Conservation (phyloP, 306 rosid species). For the Gastrolobium bilobum region DNA sequence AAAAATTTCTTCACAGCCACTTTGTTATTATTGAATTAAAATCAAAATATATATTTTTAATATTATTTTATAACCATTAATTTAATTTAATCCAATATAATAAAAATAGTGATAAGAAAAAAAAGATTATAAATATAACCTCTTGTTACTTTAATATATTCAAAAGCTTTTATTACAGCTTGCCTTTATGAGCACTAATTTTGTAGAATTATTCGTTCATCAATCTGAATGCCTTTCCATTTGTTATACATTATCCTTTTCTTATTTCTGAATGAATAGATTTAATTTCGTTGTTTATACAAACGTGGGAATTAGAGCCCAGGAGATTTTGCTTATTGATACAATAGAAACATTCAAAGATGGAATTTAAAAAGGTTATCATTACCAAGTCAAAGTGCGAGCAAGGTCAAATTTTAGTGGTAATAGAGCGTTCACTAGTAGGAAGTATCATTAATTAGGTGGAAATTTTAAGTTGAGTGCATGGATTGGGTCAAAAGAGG, state of each 20-base stretch:
- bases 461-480: not conserved
- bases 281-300: not conserved
- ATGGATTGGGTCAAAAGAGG: not conserved
- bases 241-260: not conserved
- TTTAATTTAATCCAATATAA: too few species aligned
- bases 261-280: not conserved
- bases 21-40: too few species aligned
- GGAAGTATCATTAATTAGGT: not conserved
- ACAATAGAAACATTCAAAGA: not conserved
- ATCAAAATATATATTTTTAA: too few species aligned
- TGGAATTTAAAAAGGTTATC: not conserved
- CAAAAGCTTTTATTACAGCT: too few species aligned
- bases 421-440: not conserved
- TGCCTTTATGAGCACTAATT: too few species aligned
- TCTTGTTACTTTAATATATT: too few species aligned
- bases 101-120: too few species aligned
- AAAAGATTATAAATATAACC: too few species aligned
- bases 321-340: not conserved
- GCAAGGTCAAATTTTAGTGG: not conserved
- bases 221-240: not conserved
- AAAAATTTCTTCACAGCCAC: too few species aligned
- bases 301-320: not conserved
- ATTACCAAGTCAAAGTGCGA: not conserved
- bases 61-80: too few species aligned
- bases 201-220: too few species aligned